Conservation (phyloP, 139 green algal genomes). For the Chlorella sp. region DNA sequence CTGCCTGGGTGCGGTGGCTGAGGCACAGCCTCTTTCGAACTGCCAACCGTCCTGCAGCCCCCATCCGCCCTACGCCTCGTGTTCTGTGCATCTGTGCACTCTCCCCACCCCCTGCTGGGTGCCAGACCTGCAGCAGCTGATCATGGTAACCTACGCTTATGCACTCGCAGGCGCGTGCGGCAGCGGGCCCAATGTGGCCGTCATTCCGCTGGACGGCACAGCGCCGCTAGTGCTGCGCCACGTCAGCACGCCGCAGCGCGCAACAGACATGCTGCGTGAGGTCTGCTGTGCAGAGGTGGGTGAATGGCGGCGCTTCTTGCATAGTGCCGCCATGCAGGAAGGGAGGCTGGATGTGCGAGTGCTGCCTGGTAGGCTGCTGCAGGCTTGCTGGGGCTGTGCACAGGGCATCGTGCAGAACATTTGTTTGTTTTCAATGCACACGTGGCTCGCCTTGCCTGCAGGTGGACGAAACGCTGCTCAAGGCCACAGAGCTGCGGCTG, state of each 20-base stretch:
- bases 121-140: not conserved
- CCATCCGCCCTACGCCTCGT: no score
- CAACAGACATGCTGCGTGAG: conserved; percentile 17
- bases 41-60: no score
- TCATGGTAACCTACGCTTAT: not conserved
- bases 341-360: no score
- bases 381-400: no score
- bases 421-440: no score
- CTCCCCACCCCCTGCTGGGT: not conserved
- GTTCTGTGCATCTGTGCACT: no score
- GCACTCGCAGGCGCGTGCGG: conserved; percentile 46
- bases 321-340: no score
- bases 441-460: no score
- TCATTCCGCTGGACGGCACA: conserved; percentile 46
- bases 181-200: conserved; percentile 68
- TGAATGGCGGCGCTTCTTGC: no score
- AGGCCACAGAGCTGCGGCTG: conserved; percentile 63
- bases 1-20: conserved; percentile 13
- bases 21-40: no score
- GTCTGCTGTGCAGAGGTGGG: not conserved
- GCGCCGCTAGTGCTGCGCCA: conserved; percentile 53
- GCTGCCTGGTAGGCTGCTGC: no score
- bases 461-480: conserved; percentile 46
- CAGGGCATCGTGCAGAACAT: no score
- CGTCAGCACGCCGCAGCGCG: conserved; percentile 36